These are phyloP conservation scores for Fusarium bactridioides DNA, from an alignment of 2,329 filamentous ascomycete species.

Conservation along the genomic window DNA sequence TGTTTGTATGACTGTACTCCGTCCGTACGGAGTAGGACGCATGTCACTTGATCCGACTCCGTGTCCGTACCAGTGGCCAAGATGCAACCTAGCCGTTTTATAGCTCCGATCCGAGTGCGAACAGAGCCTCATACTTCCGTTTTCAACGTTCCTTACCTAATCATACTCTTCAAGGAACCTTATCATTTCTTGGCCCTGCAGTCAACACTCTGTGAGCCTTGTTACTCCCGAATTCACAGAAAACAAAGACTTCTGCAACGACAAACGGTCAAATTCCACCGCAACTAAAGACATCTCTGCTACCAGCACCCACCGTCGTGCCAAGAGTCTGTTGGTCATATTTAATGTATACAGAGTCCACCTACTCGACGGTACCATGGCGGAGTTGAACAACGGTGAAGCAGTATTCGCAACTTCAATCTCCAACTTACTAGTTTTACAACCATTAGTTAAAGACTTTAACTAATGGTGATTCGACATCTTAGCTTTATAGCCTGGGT, in stretches of 20 bases:
- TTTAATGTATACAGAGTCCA: not conserved
- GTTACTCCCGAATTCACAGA: not conserved
- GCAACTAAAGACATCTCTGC: not conserved
- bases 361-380: not conserved
- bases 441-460: not conserved
- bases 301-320: not conserved
- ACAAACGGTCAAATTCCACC: not conserved
- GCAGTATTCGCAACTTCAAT: not conserved
- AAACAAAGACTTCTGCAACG: not conserved
- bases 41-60: slow-evolving; percentile 2
- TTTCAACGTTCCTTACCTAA: not conserved
- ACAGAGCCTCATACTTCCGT: not conserved
- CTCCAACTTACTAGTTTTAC: too few species aligned
- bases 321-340: not conserved
- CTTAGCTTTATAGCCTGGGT: not conserved
- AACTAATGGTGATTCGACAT: not conserved
- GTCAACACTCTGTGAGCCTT: not conserved
- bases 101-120: not conserved
- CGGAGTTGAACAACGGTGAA: not conserved
- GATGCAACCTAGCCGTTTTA: not conserved
- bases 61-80: not conserved
- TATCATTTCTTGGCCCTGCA: not conserved
- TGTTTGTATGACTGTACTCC: not conserved
- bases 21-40: not conserved
- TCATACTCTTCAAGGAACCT: too few species aligned